These are phyloP conservation scores for Silene noctiflora DNA, from an alignment of 179 eudicot genomes.

Conservation along the genomic window DNA sequence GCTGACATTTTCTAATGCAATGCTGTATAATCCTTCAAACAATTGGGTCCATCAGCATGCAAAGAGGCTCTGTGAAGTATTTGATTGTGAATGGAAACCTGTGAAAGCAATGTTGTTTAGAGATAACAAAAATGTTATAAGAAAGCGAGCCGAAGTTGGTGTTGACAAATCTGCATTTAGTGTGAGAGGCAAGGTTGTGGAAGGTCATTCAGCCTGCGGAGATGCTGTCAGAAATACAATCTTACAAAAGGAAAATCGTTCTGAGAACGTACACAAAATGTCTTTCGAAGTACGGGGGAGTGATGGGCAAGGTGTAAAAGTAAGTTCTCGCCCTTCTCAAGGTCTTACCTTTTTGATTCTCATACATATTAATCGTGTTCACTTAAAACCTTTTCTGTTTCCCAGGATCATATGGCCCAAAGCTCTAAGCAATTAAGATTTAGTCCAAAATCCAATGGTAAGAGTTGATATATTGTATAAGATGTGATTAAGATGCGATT, in stretches of 20 bases:
- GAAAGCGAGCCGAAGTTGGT: neutral
- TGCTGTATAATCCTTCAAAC: slow-evolving; percentile 65
- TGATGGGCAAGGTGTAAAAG: slow-evolving; percentile 21
- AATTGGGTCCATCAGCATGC: slow-evolving; percentile 54
- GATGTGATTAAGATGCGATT: too few species aligned
- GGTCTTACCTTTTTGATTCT: neutral
- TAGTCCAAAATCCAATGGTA: slow-evolving; percentile 38
- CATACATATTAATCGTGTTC: neutral
- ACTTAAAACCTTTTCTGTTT: slow-evolving; percentile 8
- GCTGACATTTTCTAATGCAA: slow-evolving; percentile 80
- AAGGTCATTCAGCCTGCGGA: slow-evolving; percentile 13
- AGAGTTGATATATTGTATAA: neutral
- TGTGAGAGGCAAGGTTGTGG: neutral
- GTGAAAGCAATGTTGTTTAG: slow-evolving; percentile 38
- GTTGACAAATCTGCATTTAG: neutral
- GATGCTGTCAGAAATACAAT: slow-evolving; percentile 12
- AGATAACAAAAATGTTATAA: slow-evolving; percentile 9
- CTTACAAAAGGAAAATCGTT: slow-evolving; percentile 3
- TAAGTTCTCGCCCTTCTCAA: slow-evolving; percentile 12
- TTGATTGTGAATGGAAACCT: slow-evolving; percentile 49
- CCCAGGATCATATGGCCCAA: slow-evolving; percentile 19
- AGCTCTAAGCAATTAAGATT: slow-evolving; percentile 23
- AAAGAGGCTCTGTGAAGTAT: slow-evolving; percentile 38
- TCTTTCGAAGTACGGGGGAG: slow-evolving; percentile 7
- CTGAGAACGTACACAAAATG: slow-evolving; percentile 8